These are phyloP conservation scores for Nemania abortiva DNA, from an alignment of 2,329 filamentous ascomycete genomes.

Conservation along the genomic window DNA sequence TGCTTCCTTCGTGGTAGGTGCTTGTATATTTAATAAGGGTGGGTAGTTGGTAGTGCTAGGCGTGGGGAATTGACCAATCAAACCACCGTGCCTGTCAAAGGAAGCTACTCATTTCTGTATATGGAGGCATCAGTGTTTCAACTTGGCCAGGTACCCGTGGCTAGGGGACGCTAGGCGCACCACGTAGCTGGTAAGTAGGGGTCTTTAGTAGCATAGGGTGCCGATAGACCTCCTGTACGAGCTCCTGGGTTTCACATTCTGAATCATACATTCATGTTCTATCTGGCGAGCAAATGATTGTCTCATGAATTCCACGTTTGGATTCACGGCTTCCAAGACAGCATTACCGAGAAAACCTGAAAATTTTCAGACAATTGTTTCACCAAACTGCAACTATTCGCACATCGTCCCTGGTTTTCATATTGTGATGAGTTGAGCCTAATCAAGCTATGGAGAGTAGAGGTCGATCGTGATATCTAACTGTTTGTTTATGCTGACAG, in stretches of 20 bases:
- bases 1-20: not conserved
- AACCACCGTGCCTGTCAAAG: not conserved
- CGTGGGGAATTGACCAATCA: slow-evolving; percentile 29
- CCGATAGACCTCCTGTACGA: no score
- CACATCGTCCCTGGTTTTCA: not conserved
- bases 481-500: not conserved
- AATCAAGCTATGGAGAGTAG: not conserved
- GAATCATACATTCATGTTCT: not conserved
- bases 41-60: slow-evolving; percentile 9
- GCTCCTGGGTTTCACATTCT: not conserved
- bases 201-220: not conserved
- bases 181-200: not conserved
- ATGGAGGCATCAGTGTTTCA: slow-evolving; percentile 35
- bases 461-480: slow-evolving; percentile 20
- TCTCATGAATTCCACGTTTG: slow-evolving; percentile 19
- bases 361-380: not conserved
- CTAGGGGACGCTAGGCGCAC: not conserved
- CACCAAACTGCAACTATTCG: not conserved
- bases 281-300: slow-evolving; percentile 6
- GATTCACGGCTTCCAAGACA: not conserved
- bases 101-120: slow-evolving; percentile 27
- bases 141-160: slow-evolving; percentile 11
- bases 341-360: not conserved
- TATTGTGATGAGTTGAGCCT: not conserved
- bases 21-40: slow-evolving; percentile 30